Evolutionary conservation across 2,329 filamentous ascomycete species (phyloP), one percentile per base, ranked within the genome.

Genomic region (Alternaria gaisen): DNA sequence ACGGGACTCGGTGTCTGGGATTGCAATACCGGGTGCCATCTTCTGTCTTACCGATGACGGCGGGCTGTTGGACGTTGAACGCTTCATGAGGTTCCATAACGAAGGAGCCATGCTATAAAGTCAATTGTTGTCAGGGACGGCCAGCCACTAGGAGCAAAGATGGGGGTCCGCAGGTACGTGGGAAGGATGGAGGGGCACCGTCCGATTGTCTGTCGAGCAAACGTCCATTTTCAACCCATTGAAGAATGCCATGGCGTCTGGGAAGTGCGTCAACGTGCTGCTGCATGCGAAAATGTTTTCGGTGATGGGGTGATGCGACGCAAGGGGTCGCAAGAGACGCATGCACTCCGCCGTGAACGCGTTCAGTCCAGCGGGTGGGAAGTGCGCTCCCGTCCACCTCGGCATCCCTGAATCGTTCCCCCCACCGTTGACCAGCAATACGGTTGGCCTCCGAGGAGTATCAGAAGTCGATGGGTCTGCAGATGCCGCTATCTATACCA

Each of bases 41-140:
- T 74, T 77, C 61, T 74, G 65, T 40, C 72, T 61, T 56, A 73
- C 75, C n/a, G 71, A 65, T 5, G 68, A 53, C 12, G 69, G 66
- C 36, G 66, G 58, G 50, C 68, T 69, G 62, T 56, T 64, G 10
- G 73, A 72, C 10, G 70, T 56, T 56, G 71, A 66, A 48, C 75
- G 73, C 73, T 77, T 78, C 74, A 77, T 75, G 65, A 76, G 56
- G 60, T 60, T 68, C 72, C 70, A 77, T 66, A 76, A 60, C 53
- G 69, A 70, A 53, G 70, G 66, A 53, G 73, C 63, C 75, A 78
- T 78, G 58, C 64, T 77, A 69, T 72, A 70, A 71, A 60, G 51
- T 58, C 53, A 46, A 50, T 24, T 36, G 54, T 43, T 32, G 32
- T 20, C 58, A 59, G 18, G 38, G 56, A 50, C 36, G 36, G 55